A percentile compares a stretch with the other conserved stretches of the same genome.
Conservation (phyloP, 495 filamentous ascomycete genomes). For the Talaromyces nanjingensis region DNA sequence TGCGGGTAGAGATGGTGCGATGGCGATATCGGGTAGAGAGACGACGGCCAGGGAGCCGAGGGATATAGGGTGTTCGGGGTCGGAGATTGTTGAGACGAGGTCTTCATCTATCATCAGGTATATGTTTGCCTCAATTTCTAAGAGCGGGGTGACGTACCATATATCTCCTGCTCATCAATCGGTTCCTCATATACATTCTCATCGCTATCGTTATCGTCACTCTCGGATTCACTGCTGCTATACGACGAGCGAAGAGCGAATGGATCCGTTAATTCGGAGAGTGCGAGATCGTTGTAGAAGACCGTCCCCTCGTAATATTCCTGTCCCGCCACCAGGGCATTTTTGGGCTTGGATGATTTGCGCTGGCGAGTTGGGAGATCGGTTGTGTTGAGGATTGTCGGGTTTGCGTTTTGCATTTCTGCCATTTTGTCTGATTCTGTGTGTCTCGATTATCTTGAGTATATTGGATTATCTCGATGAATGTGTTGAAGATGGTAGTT, state of each 20-base stretch:
- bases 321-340: neutral
- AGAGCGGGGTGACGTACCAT: slow-evolving; percentile 51
- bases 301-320: slow-evolving; percentile 15
- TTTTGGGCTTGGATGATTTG: slow-evolving; percentile 23
- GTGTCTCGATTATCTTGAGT: neutral
- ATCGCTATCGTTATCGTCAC: slow-evolving; percentile 47
- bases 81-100: slow-evolving; percentile 85
- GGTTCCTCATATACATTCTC: slow-evolving; percentile 59
- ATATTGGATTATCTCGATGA: neutral
- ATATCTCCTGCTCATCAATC: slow-evolving; percentile 95
- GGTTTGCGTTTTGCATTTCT: slow-evolving; percentile 83
- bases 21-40: slow-evolving; percentile 82
- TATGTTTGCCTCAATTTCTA: too few species aligned
- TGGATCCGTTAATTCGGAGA: slow-evolving; percentile 47
- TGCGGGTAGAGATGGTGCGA: slow-evolving; percentile 55
- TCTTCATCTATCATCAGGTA: too few species aligned
- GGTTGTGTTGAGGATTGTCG: slow-evolving; percentile 81
- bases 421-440: slow-evolving; percentile 20
- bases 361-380: slow-evolving; percentile 80
- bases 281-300: slow-evolving; percentile 39
- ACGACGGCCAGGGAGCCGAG: slow-evolving; percentile 89
- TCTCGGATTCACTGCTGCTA: slow-evolving; percentile 5
- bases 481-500: neutral
- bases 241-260: slow-evolving; percentile 32
- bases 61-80: slow-evolving; percentile 92